These are phyloP conservation scores for Pythium dissimile DNA, from an alignment of 352 stramenopile species.

Conservation along the genomic window DNA sequence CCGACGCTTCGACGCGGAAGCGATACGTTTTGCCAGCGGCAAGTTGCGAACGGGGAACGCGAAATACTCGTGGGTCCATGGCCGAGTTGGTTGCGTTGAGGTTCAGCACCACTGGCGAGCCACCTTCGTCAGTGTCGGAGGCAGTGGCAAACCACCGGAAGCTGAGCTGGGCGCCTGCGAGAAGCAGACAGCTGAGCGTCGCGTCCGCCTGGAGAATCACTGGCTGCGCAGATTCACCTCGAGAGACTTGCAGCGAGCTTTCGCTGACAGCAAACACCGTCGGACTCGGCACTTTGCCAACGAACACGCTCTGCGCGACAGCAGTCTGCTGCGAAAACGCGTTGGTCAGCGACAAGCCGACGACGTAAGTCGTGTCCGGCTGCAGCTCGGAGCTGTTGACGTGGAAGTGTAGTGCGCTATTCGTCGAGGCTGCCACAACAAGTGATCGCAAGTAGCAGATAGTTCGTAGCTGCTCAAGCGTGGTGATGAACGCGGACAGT, in stretches of 20 bases:
- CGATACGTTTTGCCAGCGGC: slow-evolving; percentile 41
- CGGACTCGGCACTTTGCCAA: slow-evolving; percentile 41
- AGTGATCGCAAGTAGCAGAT: slow-evolving; percentile 50
- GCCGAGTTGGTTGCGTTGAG: slow-evolving; percentile 50
- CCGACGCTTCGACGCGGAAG: slow-evolving; percentile 45
- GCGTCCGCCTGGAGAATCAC: slow-evolving; percentile 44
- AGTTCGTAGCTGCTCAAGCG: slow-evolving; percentile 43
- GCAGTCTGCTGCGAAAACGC: slow-evolving; percentile 39
- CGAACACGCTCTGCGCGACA: slow-evolving; percentile 26
- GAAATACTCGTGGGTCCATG: slow-evolving; percentile 61
- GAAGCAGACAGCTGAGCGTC: slow-evolving; percentile 38
- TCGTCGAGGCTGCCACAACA: slow-evolving; percentile 22
- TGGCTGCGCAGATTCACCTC: slow-evolving; percentile 24
- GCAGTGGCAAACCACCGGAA: slow-evolving; percentile 47
- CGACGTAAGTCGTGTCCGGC: slow-evolving; percentile 31
- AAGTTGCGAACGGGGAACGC: slow-evolving; percentile 33
- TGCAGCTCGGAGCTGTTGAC: slow-evolving; percentile 47
- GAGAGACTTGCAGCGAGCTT: slow-evolving; percentile 30
- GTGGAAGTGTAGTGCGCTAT: slow-evolving; percentile 23
- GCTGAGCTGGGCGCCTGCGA: slow-evolving; percentile 22
- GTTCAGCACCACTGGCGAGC: slow-evolving; percentile 13
- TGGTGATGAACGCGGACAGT: slow-evolving; percentile 28
- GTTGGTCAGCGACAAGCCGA: slow-evolving; percentile 58
- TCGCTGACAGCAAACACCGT: slow-evolving; percentile 49
- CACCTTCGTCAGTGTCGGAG: background rate